Conservation (phyloP, 2,329 filamentous ascomycete genomes). For the Rhexocercosporidium sp. region DNA sequence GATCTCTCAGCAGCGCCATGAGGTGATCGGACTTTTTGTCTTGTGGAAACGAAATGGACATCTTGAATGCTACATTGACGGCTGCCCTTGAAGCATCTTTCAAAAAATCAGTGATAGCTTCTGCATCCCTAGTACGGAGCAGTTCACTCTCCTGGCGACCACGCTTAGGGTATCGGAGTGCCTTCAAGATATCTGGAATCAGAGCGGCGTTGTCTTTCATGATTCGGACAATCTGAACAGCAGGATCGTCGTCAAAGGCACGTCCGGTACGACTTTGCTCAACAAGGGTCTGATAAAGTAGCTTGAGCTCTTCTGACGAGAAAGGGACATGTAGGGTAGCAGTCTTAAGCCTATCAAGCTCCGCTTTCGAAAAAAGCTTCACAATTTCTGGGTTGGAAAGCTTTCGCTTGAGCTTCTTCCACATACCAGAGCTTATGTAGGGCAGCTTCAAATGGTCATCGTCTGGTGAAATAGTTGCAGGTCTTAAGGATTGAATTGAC, state of each 20-base stretch:
- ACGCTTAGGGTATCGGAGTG: neutral
- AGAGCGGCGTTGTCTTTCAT: neutral
- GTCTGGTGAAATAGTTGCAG: neutral
- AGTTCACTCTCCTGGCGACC: neutral
- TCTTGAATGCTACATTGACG: neutral
- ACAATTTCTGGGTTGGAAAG: neutral
- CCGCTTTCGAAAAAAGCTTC: neutral
- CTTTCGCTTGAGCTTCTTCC: neutral
- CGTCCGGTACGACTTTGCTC: neutral
- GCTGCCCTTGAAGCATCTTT: neutral
- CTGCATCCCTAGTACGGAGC: neutral
- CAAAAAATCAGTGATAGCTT: constrained; percentile 1
- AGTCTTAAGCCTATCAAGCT: neutral
- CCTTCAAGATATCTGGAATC: neutral
- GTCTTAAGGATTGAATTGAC: no score
- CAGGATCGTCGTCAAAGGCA: neutral
- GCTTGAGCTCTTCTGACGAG: neutral
- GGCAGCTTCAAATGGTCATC: neutral
- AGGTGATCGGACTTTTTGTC: neutral
- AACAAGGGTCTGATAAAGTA: neutral
- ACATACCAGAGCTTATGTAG: neutral
- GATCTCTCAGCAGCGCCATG: constrained; percentile 26
- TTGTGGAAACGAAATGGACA: neutral
- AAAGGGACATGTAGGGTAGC: neutral
- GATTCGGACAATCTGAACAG: neutral